phyloP scores from a whole-genome alignment of 352 stramenopile genomes.

The Phytophthora sojae region DNA sequence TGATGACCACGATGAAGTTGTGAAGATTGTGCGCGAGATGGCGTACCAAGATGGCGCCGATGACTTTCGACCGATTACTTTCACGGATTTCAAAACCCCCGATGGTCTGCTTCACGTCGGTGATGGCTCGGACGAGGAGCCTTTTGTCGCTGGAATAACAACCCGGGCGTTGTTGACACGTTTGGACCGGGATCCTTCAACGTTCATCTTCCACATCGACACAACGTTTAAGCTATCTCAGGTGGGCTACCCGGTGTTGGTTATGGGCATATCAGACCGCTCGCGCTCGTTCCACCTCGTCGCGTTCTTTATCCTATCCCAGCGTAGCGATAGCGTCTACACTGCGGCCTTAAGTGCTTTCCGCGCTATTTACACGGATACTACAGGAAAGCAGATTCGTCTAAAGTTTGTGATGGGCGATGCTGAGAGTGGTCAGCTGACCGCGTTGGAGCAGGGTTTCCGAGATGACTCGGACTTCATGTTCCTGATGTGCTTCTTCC shows the following conservation, averaged over 20 bases:
- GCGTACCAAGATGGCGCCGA: background rate
- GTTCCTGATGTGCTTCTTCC: background rate
- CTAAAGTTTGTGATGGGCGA: background rate
- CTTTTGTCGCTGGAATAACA: background rate
- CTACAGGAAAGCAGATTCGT: background rate
- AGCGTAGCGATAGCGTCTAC: background rate
- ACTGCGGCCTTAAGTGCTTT: background rate
- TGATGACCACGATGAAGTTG: background rate
- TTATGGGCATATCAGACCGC: background rate
- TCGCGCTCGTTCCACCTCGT: background rate
- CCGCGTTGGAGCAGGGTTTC: background rate
- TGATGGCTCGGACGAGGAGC: background rate
- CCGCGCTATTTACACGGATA: background rate
- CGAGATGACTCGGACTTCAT: background rate
- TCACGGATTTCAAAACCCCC: background rate
- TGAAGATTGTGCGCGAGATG: background rate
- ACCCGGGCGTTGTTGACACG: background rate
- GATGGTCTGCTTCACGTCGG: background rate
- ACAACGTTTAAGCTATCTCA: background rate
- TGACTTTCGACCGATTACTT: background rate
- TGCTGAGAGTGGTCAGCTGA: background rate
- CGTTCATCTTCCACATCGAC: background rate
- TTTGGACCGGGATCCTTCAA: background rate
- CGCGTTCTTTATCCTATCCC: background rate
- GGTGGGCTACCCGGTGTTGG: background rate